These are phyloP conservation scores for Globisporangium radiosum DNA, from an alignment of 352 stramenopile species.

Conservation along the genomic window DNA sequence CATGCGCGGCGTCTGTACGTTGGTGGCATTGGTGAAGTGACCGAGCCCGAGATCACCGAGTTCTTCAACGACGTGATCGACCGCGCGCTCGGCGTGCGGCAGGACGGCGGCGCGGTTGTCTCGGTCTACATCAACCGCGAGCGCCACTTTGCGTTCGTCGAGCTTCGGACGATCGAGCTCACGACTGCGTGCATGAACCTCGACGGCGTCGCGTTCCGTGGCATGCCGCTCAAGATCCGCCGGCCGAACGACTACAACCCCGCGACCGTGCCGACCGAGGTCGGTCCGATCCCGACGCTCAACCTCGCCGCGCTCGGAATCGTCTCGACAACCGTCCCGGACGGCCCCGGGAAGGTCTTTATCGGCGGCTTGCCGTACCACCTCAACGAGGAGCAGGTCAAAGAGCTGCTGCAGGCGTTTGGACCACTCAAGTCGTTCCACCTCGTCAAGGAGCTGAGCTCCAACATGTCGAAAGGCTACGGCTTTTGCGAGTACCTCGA, in stretches of 20 bases:
- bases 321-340: slow-evolving; percentile 91
- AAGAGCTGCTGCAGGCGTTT: slow-evolving; percentile 94
- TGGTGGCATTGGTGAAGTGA: slow-evolving; percentile 85
- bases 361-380: slow-evolving; percentile 97
- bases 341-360: slow-evolving; percentile 99
- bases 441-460: slow-evolving; percentile 91
- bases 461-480: slow-evolving; percentile 94
- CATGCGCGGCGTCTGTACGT: slow-evolving; percentile 97
- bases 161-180: slow-evolving; percentile 96
- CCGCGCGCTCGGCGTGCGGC: slow-evolving; percentile 64
- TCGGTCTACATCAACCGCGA: slow-evolving; percentile 96
- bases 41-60: slow-evolving; percentile 77
- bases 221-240: slow-evolving; percentile 94
- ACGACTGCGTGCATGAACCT: slow-evolving; percentile 94
- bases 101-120: slow-evolving; percentile 71
- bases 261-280: slow-evolving; percentile 70
- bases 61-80: slow-evolving; percentile 93
- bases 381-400: slow-evolving; percentile 93
- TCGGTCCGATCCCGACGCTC: slow-evolving; percentile 84
- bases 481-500: slow-evolving; percentile 97
- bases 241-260: slow-evolving; percentile 98
- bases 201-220: slow-evolving; percentile 93
- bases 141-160: slow-evolving; percentile 96
- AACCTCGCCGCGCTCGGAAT: slow-evolving; percentile 92
- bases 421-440: slow-evolving; percentile 94